A percentile compares a stretch with the other conserved stretches of the same genome.
Evolutionary conservation across 768 basidiomycete genomes (phyloP).

Genomic region (Leccinum subtestaceum): DNA sequence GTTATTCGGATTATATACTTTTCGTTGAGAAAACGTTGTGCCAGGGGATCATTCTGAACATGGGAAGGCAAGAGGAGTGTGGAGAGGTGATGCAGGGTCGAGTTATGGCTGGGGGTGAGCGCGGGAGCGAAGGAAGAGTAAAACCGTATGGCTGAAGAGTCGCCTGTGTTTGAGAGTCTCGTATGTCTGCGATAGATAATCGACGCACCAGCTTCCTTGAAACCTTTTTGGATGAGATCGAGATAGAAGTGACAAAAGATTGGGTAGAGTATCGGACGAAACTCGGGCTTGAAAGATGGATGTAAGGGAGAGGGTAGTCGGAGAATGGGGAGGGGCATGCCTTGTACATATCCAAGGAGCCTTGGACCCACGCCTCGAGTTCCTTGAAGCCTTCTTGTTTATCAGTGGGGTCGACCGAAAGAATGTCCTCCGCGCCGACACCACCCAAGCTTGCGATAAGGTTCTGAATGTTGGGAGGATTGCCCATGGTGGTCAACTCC

Average conservation of each 20-base stretch:
- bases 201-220: conserved; percentile 80
- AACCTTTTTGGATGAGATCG: conserved; percentile 87
- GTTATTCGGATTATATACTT: conserved; percentile 91
- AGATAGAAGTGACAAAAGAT: conserved; percentile 98
- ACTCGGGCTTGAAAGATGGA: conserved; percentile 66
- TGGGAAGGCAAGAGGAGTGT: conserved; percentile 81
- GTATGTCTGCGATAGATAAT: not conserved
- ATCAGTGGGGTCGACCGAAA: conserved; percentile 79
- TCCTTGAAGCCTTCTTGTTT: conserved; percentile 84
- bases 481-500: conserved; percentile 66
- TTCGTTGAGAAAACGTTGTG: conserved; percentile 83
- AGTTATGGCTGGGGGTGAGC: conserved; percentile 61
- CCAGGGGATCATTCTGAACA: conserved; percentile 77
- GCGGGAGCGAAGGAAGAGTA: conserved; percentile 67
- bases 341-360: conserved; percentile 87
- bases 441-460: conserved; percentile 75
- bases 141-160: conserved; percentile 64
- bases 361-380: conserved; percentile 85
- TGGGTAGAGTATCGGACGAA: conserved; percentile 89
- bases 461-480: conserved; percentile 68
- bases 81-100: conserved; percentile 73
- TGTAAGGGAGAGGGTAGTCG: conserved; percentile 9
- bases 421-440: conserved; percentile 78
- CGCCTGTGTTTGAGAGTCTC: conserved; percentile 8
- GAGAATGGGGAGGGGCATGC: conserved; percentile 44